Conservation (phyloP, 2,329 filamentous ascomycete species). For the Drechslera avenae region DNA sequence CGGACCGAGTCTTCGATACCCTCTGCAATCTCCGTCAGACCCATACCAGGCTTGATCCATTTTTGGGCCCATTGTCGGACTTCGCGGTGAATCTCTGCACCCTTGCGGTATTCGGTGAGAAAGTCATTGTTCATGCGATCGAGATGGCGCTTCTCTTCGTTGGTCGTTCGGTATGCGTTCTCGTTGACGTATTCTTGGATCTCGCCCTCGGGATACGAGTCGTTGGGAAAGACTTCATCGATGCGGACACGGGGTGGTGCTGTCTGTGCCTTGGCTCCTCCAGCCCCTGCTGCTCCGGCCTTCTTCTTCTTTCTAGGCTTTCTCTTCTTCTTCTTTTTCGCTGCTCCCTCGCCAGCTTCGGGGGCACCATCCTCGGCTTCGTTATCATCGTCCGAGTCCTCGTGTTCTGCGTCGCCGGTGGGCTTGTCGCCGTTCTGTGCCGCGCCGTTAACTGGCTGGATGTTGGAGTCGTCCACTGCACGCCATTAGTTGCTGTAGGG, state of each 20-base stretch:
- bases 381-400: constrained; percentile 61
- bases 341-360: constrained; percentile 44
- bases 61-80: constrained; percentile 83
- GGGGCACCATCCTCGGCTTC: constrained; percentile 56
- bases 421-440: constrained; percentile 45
- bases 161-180: constrained; percentile 78
- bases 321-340: constrained; percentile 85
- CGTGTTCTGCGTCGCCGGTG: constrained; percentile 56
- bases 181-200: constrained; percentile 78
- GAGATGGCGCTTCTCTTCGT: constrained; percentile 81
- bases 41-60: constrained; percentile 80
- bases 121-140: constrained; percentile 82
- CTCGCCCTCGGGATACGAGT: constrained; percentile 76
- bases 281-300: constrained; percentile 48
- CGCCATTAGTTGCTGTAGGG: constrained; percentile 8
- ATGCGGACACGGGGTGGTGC: constrained; percentile 75
- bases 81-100: constrained; percentile 86
- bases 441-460: constrained; percentile 38
- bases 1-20: constrained; percentile 86
- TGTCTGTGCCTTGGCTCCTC: constrained; percentile 70
- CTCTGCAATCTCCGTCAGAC: constrained; percentile 79
- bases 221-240: constrained; percentile 73
- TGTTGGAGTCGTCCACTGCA: constrained; percentile 46
- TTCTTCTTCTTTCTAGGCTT: constrained; percentile 75
- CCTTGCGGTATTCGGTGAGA: constrained; percentile 79